Conservation (phyloP, 306 rosid genomes). For the Quercus alba region DNA sequence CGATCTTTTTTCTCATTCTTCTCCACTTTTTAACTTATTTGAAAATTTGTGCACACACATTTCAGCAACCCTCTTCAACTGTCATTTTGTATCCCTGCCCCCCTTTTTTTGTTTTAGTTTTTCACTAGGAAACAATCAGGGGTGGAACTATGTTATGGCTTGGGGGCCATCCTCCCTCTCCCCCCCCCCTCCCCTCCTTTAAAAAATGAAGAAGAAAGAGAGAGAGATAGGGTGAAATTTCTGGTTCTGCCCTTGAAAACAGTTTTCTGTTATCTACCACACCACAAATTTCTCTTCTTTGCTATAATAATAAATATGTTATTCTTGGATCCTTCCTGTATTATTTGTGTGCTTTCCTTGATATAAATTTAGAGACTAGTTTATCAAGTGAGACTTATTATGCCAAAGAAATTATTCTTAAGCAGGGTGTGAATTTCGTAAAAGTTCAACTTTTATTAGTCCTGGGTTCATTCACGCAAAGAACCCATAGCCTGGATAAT, state of each 20-base stretch:
- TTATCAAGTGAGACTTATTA: not conserved
- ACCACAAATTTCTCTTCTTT: not conserved
- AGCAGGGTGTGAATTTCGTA: not conserved
- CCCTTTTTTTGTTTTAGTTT: not conserved
- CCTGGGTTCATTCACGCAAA: not conserved
- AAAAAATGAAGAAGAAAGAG: no score
- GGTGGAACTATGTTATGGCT: no score
- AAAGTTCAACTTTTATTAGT: not conserved
- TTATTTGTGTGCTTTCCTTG: not conserved
- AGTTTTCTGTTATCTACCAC: not conserved
- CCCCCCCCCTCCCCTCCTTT: no score
- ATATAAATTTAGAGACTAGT: not conserved
- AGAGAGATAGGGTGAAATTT: no score
- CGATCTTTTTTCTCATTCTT: no score
- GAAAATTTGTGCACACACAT: no score
- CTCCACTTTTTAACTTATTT: no score
- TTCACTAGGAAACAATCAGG: no score
- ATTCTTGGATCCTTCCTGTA: not conserved
- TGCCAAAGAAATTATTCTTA: not conserved
- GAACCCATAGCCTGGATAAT: not conserved
- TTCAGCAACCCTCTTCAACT: not conserved
- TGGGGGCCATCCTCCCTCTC: no score
- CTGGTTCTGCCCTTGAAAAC: no score
- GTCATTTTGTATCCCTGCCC: not conserved
- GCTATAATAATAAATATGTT: not conserved